Evolutionary conservation across 257 asterid genomes (phyloP).

Genomic region (Solanum lycopersicoides): DNA sequence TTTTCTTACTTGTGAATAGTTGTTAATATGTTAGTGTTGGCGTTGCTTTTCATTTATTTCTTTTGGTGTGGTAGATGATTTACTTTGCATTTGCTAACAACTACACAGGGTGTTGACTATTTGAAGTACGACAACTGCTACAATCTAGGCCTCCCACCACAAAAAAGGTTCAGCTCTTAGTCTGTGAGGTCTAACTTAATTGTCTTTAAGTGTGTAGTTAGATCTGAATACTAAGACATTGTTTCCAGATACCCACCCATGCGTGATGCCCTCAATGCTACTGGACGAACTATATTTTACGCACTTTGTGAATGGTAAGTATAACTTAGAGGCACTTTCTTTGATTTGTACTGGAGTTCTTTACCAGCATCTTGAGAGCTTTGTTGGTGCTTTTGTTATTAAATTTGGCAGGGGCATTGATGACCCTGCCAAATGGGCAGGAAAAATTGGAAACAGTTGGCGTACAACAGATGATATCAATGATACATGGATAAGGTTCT

Average conservation of each 20-base stretch:
- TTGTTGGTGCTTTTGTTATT: slow-evolving; percentile 1
- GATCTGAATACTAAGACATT: neutral
- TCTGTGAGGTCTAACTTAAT: neutral
- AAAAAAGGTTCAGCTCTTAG: slow-evolving; percentile 47
- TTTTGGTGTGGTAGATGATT: neutral
- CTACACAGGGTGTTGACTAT: slow-evolving; percentile 70
- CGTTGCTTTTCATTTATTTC: neutral
- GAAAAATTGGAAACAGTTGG: slow-evolving; percentile 89
- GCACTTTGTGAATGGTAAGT: slow-evolving; percentile 87
- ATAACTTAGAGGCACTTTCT: neutral
- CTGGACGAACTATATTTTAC: slow-evolving; percentile 76
- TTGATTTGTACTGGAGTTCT: neutral
- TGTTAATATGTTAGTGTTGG: neutral
- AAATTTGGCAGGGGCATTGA: slow-evolving; percentile 62
- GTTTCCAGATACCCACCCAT: slow-evolving; percentile 83
- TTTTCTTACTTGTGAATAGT: neutral
- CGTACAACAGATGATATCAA: slow-evolving; percentile 86
- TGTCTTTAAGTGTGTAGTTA: neutral
- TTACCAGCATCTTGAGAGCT: neutral
- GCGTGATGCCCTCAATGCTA: slow-evolving; percentile 93
- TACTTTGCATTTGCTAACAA: slow-evolving; percentile 1
- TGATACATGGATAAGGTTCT: slow-evolving; percentile 97
- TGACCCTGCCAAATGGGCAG: slow-evolving; percentile 94
- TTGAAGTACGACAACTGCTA: slow-evolving; percentile 96
- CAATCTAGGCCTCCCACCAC: slow-evolving; percentile 77